A percentile compares a stretch with the other conserved stretches of the same genome.
Conservation (phyloP, 2,329 filamentous ascomycete genomes). For the Fonsecaea erecta region DNA sequence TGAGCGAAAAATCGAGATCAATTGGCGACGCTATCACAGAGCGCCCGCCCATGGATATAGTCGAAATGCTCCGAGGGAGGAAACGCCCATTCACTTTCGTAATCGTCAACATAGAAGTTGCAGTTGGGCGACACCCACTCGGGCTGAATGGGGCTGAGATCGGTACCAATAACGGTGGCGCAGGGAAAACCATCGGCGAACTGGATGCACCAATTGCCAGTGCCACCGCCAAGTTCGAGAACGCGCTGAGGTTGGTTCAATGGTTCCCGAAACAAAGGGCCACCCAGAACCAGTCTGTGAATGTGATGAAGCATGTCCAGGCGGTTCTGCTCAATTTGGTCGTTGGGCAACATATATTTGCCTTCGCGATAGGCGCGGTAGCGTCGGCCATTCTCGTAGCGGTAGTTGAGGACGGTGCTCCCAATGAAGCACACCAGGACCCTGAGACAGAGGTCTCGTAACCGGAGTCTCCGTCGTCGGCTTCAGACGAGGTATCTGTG, state of each 20-base stretch:
- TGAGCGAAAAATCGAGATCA: slow-evolving; percentile 36
- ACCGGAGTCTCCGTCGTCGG: background rate
- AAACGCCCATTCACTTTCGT: slow-evolving; percentile 40
- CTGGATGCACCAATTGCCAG: slow-evolving; percentile 32
- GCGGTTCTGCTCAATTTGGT: slow-evolving; percentile 44
- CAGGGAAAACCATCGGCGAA: slow-evolving; percentile 37
- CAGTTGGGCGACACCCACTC: slow-evolving; percentile 39
- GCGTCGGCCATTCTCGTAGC: slow-evolving; percentile 32
- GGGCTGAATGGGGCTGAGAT: slow-evolving; percentile 46
- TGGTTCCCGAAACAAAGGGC: slow-evolving; percentile 21
- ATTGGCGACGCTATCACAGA: slow-evolving; percentile 38
- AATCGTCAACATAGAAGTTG: slow-evolving; percentile 42
- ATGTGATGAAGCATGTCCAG: slow-evolving; percentile 44
- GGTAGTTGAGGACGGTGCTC: slow-evolving; percentile 8
- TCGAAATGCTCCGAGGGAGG: slow-evolving; percentile 32
- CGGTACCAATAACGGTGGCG: slow-evolving; percentile 43
- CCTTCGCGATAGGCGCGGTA: slow-evolving; percentile 35
- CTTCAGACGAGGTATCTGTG: background rate
- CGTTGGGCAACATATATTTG: slow-evolving; percentile 43
- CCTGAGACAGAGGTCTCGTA: background rate
- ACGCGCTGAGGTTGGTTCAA: slow-evolving; percentile 28
- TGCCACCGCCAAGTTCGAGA: slow-evolving; percentile 33
- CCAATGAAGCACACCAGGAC: background rate
- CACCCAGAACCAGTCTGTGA: slow-evolving; percentile 23
- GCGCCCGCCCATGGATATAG: slow-evolving; percentile 42